Evolutionary conservation across 768 basidiomycete species (phyloP).

Genomic region (Cystofilobasidium capitatum): DNA sequence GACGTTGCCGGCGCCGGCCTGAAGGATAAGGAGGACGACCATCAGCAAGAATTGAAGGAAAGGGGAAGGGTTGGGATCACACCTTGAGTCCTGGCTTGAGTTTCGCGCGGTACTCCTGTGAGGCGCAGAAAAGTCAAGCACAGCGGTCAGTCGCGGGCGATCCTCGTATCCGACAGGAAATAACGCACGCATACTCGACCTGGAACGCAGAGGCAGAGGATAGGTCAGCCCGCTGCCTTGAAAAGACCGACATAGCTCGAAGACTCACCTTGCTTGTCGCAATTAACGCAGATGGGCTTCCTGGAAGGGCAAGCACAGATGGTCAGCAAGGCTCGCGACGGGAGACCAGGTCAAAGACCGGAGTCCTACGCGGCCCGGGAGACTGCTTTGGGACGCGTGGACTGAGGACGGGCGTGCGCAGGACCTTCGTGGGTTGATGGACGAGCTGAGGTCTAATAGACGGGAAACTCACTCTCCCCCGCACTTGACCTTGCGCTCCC

Average conservation of each 20-base stretch:
- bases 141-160: neutral
- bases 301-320: neutral
- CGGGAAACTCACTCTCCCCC: neutral
- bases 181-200: neutral
- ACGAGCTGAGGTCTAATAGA: neutral
- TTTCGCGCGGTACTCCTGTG: neutral
- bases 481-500: constrained; percentile 6
- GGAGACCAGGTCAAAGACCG: neutral
- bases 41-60: too few species aligned
- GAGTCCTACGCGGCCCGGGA: neutral
- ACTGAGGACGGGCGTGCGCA: too few species aligned
- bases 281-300: neutral
- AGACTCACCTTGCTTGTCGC: neutral
- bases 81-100: constrained; percentile 3
- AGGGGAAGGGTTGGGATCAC: too few species aligned
- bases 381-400: too few species aligned
- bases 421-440: neutral
- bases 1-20: constrained; percentile 3
- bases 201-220: neutral
- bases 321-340: too few species aligned
- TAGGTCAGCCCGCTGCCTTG: neutral
- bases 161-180: neutral
- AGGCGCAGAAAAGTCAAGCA: neutral
- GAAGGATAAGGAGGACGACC: too few species aligned
- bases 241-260: neutral